A percentile compares a stretch with the other conserved stretches of the same genome.
phyloP scores from a whole-genome alignment of 2,329 filamentous ascomycete genomes.

The Nemania bipapillata region DNA sequence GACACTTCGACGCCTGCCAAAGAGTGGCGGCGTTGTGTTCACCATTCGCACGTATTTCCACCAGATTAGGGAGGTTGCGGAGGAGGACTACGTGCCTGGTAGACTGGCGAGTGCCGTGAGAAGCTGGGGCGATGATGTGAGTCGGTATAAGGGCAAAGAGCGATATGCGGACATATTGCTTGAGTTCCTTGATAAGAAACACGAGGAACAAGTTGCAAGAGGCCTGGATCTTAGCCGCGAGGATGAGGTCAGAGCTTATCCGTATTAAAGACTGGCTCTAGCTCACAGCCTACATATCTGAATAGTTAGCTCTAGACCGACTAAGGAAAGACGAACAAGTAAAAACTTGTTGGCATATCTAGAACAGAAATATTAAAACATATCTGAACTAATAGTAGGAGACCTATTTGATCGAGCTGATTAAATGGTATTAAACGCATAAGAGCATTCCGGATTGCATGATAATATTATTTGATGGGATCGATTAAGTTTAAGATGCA shows the following conservation, averaged over 20 bases:
- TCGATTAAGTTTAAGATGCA: too few species aligned
- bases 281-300: not conserved
- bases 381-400: too few species aligned
- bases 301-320: too few species aligned
- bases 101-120: conserved; percentile 79
- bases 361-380: too few species aligned
- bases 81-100: conserved; percentile 81
- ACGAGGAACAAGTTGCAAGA: conserved; percentile 75
- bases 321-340: not conserved
- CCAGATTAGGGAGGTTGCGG: conserved; percentile 72
- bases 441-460: too few species aligned
- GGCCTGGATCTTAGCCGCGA: conserved; percentile 67
- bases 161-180: conserved; percentile 78
- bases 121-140: conserved; percentile 84
- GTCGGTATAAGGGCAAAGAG: conserved; percentile 80
- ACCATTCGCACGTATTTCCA: conserved; percentile 85
- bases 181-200: conserved; percentile 79
- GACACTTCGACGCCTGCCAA: conserved; percentile 71
- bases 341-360: too few species aligned
- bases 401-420: too few species aligned
- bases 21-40: conserved; percentile 71
- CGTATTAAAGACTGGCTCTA: conserved; percentile 38
- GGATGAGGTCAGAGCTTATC: conserved; percentile 48
- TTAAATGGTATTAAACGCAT: too few species aligned
- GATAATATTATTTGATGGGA: too few species aligned